A percentile compares a stretch with the other conserved stretches of the same genome.
Conservation (phyloP, 1,284 basidiomycete species). For the Melampsora medusae region DNA sequence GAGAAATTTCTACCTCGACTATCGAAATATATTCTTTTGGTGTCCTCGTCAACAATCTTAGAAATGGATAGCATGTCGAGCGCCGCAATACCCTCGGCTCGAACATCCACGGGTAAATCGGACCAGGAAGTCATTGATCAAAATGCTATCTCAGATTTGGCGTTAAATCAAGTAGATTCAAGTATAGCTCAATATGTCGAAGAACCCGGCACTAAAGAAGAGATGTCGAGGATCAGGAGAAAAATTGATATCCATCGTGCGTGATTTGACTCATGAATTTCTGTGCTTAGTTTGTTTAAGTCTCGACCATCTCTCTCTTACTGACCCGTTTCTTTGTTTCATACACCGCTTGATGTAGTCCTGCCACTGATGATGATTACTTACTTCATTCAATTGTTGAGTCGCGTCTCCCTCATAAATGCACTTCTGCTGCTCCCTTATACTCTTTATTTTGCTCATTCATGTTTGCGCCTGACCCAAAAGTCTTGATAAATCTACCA, state of each 20-base stretch:
- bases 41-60: too few relatives aligned
- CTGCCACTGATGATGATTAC: background rate
- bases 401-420: background rate
- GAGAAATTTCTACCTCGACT: too few relatives aligned
- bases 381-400: background rate
- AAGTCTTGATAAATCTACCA: slow-evolving; percentile 3
- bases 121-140: too few relatives aligned
- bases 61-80: too few relatives aligned
- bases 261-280: background rate
- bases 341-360: background rate
- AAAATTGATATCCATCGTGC: slow-evolving; percentile 6
- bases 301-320: background rate
- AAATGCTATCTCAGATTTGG: too few relatives aligned
- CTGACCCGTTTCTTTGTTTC: background rate
- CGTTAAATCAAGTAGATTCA: too few relatives aligned
- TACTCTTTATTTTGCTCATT: background rate
- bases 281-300: background rate
- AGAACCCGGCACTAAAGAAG: background rate
- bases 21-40: too few relatives aligned
- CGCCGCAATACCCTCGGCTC: too few relatives aligned
- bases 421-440: background rate
- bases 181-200: too few relatives aligned
- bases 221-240: background rate
- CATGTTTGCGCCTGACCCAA: background rate
- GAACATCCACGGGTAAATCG: too few relatives aligned